phyloP scores from a whole-genome alignment of 495 filamentous ascomycete species.

The Daldinia bambusicola region DNA sequence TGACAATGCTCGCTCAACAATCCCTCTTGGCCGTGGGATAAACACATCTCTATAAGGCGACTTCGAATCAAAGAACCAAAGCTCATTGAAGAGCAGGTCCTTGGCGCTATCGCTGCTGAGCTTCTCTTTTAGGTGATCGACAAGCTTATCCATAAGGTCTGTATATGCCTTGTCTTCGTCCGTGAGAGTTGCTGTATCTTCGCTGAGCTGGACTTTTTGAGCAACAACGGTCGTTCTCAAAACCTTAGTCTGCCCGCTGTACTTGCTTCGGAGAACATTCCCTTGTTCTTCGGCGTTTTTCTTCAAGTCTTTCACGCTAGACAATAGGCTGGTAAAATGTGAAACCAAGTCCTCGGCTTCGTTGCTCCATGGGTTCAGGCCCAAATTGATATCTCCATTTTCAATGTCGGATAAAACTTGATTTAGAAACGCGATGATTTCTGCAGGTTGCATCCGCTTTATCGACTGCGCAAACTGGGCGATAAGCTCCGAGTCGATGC shows the following conservation, averaged over 20 bases:
- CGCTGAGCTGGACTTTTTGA: slow-evolving; percentile 86
- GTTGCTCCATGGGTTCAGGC: slow-evolving; percentile 47
- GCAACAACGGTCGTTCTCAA: slow-evolving; percentile 86
- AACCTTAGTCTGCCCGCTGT: slow-evolving; percentile 74
- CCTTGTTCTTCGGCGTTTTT: slow-evolving; percentile 54
- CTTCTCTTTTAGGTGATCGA: slow-evolving; percentile 63
- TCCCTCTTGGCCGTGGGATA: slow-evolving; percentile 78
- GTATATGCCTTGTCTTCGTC: slow-evolving; percentile 82
- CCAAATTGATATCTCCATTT: slow-evolving; percentile 53
- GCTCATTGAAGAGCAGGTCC: slow-evolving; percentile 77
- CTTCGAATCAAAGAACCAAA: slow-evolving; percentile 84
- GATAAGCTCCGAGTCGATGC: slow-evolving; percentile 48
- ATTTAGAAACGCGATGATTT: slow-evolving; percentile 51
- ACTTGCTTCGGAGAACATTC: slow-evolving; percentile 74
- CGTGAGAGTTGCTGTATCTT: slow-evolving; percentile 77
- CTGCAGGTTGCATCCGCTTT: slow-evolving; percentile 54
- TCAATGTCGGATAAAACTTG: slow-evolving; percentile 48
- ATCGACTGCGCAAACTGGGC: slow-evolving; percentile 51
- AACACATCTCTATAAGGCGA: slow-evolving; percentile 85
- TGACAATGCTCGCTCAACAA: slow-evolving; percentile 82
- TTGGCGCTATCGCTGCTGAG: slow-evolving; percentile 69
- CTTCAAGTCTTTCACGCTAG: slow-evolving; percentile 53
- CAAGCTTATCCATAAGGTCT: slow-evolving; percentile 72
- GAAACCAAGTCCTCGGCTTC: slow-evolving; percentile 50
- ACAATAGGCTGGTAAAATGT: slow-evolving; percentile 53